phyloP scores from a whole-genome alignment of 805 yeast species.

The Yamadazyma laniorum region DNA sequence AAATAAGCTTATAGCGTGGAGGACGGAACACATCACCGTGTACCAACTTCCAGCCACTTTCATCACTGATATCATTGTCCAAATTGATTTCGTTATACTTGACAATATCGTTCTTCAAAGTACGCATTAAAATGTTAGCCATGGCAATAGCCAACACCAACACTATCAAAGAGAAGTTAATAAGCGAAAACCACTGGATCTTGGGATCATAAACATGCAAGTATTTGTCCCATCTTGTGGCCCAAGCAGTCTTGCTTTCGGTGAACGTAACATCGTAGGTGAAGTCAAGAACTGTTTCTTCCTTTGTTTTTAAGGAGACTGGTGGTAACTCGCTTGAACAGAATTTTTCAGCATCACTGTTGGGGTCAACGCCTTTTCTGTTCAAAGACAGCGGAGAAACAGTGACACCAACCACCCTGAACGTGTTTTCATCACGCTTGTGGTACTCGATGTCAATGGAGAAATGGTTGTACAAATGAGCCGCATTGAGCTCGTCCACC shows the following conservation, averaged over 20 bases:
- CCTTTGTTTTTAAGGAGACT: conserved; percentile 48
- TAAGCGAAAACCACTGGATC: conserved; percentile 92
- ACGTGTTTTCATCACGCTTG: conserved; percentile 59
- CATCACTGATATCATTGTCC: conserved; percentile 85
- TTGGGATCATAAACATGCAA: conserved; percentile 87
- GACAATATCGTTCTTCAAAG: conserved; percentile 80
- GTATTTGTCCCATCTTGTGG: conserved; percentile 98
- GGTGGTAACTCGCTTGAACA: conserved; percentile 37
- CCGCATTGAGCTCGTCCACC: conserved; percentile 53
- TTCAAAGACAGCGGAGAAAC: conserved; percentile 66
- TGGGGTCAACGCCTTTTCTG: conserved; percentile 25
- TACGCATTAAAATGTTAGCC: conserved; percentile 72
- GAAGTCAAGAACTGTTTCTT: conserved; percentile 61
- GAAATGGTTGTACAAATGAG: conserved; percentile 78
- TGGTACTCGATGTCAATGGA: conserved; percentile 82
- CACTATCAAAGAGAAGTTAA: conserved; percentile 83
- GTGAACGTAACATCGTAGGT: conserved; percentile 81
- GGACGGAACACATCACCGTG: conserved; percentile 94
- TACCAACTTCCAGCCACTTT: conserved; percentile 94
- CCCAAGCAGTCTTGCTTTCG: conserved; percentile 81
- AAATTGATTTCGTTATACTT: conserved; percentile 87
- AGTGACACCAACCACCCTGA: conserved; percentile 87
- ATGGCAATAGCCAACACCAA: conserved; percentile 72
- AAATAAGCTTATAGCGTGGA: conserved; percentile 65
- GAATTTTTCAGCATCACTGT: conserved; percentile 23